These are phyloP conservation scores for Globisporangium iwayamae DNA, from an alignment of 352 stramenopile genomes.

Conservation along the genomic window DNA sequence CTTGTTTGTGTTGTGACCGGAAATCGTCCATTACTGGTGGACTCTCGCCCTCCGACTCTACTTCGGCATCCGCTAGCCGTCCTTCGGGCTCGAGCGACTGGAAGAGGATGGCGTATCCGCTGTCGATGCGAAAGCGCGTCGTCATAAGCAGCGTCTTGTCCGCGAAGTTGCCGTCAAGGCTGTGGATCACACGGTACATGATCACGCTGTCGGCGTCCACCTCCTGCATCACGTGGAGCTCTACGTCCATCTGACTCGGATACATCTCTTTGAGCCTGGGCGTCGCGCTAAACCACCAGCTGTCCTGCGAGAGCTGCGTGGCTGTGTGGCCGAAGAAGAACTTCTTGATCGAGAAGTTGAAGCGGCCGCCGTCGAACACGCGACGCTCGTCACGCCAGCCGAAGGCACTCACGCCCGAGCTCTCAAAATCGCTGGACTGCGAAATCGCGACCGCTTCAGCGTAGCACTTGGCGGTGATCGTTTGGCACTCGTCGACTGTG, in stretches of 20 bases:
- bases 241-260: conserved; percentile 37
- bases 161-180: conserved; percentile 11
- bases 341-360: conserved; percentile 3
- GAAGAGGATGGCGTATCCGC: conserved; percentile 42
- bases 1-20: background rate
- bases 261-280: conserved; percentile 30
- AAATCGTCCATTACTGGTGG: background rate
- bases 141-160: conserved; percentile 45
- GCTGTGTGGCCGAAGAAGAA: conserved; percentile 32
- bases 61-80: background rate
- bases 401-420: conserved; percentile 39
- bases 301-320: conserved; percentile 26
- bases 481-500: background rate
- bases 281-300: conserved; percentile 38
- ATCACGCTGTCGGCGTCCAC: conserved; percentile 61
- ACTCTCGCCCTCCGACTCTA: background rate
- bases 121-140: conserved; percentile 32
- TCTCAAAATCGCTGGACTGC: conserved; percentile 15
- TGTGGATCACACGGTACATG: conserved; percentile 46
- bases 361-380: conserved; percentile 22
- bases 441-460: background rate
- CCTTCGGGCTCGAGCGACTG: conserved; percentile 32
- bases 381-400: conserved; percentile 47
- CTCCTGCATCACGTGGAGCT: conserved; percentile 34
- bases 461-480: background rate